A percentile compares a stretch with the other conserved stretches of the same genome.
Conservation (phyloP, 148 eudicot genomes). For the Polygonum maritimum region DNA sequence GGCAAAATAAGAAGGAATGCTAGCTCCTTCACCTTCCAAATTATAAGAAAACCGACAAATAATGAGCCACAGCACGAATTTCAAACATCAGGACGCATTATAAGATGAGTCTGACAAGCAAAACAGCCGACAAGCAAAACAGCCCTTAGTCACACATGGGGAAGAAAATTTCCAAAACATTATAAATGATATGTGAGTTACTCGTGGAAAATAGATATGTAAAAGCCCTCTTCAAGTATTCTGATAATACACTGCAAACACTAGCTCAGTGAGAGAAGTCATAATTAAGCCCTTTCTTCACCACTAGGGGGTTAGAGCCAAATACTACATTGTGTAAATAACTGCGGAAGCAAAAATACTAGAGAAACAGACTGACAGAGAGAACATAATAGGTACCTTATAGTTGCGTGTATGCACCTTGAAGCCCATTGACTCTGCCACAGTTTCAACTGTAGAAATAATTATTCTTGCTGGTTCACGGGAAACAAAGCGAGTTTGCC, state of each 20-base stretch:
- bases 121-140: no score
- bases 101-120: no score
- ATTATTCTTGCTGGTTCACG: conserved; percentile 66
- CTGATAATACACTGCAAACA: background rate
- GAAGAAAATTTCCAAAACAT: no score
- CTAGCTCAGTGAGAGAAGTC: no score
- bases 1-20: background rate
- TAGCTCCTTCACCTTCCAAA: background rate
- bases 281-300: no score
- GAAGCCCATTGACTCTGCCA: conserved; percentile 72
- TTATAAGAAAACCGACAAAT: no score
- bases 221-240: background rate
- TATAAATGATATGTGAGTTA: background rate
- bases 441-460: conserved; percentile 60
- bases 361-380: background rate
- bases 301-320: background rate
- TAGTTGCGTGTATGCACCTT: conserved; percentile 76
- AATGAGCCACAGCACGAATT: no score
- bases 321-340: no score
- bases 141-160: no score
- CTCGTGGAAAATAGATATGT: background rate
- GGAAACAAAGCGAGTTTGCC: conserved; percentile 97
- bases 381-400: conserved; percentile 34
- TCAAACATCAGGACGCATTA: no score
- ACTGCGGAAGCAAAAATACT: no score